Percentiles rank a stretch among this genome's conserved stretches.
phyloP scores from a whole-genome alignment of 2,329 filamentous ascomycete species.

The Xylariaceae sp. region DNA sequence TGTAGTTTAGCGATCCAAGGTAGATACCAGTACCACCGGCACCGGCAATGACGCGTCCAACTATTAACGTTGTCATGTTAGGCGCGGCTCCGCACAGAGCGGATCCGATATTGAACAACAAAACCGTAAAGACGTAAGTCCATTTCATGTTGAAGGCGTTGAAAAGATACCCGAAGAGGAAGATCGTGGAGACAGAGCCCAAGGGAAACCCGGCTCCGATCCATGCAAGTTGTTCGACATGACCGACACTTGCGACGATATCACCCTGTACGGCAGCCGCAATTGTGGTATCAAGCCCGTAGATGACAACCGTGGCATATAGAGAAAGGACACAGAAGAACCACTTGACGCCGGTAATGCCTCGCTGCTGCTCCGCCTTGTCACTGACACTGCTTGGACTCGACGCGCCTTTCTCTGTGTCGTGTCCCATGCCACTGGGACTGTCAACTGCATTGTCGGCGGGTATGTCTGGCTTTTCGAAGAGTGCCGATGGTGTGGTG shows the following conservation, averaged over 20 bases:
- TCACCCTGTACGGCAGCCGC: constrained; percentile 42
- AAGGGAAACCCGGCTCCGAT: constrained; percentile 38
- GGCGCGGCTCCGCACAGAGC: constrained; percentile 36
- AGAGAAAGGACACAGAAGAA: constrained; percentile 15
- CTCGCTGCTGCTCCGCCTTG: background rate
- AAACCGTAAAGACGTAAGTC: constrained; percentile 24
- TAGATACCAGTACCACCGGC: constrained; percentile 19
- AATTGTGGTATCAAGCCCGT: constrained; percentile 45
- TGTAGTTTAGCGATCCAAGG: constrained; percentile 28
- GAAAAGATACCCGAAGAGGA: constrained; percentile 36
- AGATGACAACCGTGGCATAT: constrained; percentile 27
- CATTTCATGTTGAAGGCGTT: constrained; percentile 43
- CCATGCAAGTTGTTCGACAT: constrained; percentile 40
- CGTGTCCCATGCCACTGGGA: background rate
- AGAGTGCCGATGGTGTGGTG: no score
- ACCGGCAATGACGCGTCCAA: constrained; percentile 10
- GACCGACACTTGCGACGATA: constrained; percentile 35
- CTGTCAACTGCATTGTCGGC: no score
- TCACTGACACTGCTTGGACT: constrained; percentile 1
- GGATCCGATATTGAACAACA: constrained; percentile 23
- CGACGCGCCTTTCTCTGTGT: constrained; percentile 1
- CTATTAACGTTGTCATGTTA: constrained; percentile 22
- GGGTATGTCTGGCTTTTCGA: no score
- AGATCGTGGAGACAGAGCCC: constrained; percentile 37
- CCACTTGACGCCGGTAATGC: constrained; percentile 36